Percentiles rank a stretch among this genome's conserved stretches.
Conservation (phyloP, 2,329 filamentous ascomycete genomes). For the Cryphonectria carpinicola region DNA sequence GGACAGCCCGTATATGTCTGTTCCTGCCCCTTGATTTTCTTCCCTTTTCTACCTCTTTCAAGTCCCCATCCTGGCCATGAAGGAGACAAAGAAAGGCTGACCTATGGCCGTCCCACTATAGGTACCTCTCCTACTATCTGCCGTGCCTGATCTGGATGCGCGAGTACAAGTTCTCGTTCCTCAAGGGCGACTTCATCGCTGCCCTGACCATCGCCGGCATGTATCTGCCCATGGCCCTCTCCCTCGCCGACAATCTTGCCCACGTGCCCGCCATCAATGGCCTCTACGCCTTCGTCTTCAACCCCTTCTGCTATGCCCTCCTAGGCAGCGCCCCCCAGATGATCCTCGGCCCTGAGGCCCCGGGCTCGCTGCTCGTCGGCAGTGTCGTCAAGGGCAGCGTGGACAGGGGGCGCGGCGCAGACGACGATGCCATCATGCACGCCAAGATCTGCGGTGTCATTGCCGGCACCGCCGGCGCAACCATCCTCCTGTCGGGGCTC, state of each 20-base stretch:
- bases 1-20: conserved; percentile 74
- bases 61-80: not conserved
- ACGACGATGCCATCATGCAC: conserved; percentile 69
- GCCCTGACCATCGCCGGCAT: conserved; percentile 97
- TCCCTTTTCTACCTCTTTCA: not conserved
- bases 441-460: conserved; percentile 86
- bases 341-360: conserved; percentile 93
- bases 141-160: conserved; percentile 88
- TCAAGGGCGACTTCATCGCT: conserved; percentile 84
- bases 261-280: conserved; percentile 94
- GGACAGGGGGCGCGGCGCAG: conserved; percentile 65
- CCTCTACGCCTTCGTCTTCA: conserved; percentile 91
- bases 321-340: conserved; percentile 91
- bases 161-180: conserved; percentile 81
- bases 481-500: conserved; percentile 85
- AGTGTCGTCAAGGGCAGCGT: conserved; percentile 81
- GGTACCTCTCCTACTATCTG: conserved; percentile 92
- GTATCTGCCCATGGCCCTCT: conserved; percentile 96
- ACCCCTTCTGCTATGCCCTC: conserved; percentile 87
- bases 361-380: conserved; percentile 87
- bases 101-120: conserved; percentile 40
- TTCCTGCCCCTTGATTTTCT: not conserved
- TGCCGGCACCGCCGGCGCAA: conserved; percentile 83
- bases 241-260: conserved; percentile 87
- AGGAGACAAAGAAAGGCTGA: conserved; percentile 7